These are phyloP conservation scores for Capsicum baccatum DNA, from an alignment of 257 asterid species.

Conservation along the genomic window DNA sequence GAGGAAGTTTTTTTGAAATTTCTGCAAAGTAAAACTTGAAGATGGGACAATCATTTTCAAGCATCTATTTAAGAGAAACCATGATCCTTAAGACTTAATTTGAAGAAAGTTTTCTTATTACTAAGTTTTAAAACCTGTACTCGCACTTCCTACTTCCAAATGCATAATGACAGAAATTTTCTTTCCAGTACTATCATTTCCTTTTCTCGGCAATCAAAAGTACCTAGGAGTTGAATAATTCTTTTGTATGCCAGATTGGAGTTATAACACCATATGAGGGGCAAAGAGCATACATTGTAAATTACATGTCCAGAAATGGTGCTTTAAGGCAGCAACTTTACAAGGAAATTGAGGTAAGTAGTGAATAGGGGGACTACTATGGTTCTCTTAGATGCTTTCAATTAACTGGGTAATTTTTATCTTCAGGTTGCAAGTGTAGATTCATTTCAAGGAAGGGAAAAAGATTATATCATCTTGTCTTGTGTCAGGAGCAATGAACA, in stretches of 20 bases:
- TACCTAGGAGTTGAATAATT: constrained; percentile 18
- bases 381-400: neutral
- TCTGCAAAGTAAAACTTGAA: neutral
- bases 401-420: constrained; percentile 32
- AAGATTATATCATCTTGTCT: constrained; percentile 90
- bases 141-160: constrained; percentile 24
- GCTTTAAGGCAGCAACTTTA: constrained; percentile 93
- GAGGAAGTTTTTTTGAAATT: neutral
- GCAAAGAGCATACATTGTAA: constrained; percentile 96
- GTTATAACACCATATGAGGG: constrained; percentile 99
- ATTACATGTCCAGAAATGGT: constrained; percentile 98
- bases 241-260: constrained; percentile 65
- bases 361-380: constrained; percentile 19
- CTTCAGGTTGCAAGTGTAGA: constrained; percentile 97
- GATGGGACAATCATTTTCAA: constrained; percentile 15
- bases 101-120: constrained; percentile 28
- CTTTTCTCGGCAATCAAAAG: neutral
- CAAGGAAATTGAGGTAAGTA: constrained; percentile 94
- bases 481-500: constrained; percentile 99
- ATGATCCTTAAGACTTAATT: neutral
- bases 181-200: neutral
- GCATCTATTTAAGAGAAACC: constrained; percentile 7
- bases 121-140: neutral
- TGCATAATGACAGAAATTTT: constrained; percentile 18
- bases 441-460: constrained; percentile 99